Evolutionary conservation across 441 rosid genomes (phyloP).

Genomic region (Corymbia citriodora): DNA sequence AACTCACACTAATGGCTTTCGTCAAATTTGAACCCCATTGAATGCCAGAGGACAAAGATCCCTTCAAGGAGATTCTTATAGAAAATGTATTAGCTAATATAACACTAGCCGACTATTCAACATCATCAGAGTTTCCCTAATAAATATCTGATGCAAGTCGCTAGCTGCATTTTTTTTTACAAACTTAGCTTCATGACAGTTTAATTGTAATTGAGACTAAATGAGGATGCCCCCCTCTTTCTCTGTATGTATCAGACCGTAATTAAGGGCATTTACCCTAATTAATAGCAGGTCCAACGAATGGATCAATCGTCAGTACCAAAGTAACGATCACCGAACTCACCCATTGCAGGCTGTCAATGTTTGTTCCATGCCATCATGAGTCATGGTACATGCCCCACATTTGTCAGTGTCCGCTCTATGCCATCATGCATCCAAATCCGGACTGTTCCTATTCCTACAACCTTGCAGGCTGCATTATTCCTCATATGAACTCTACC

Average conservation of each 20-base stretch:
- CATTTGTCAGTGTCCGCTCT: too few relatives aligned
- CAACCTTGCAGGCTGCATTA: too few relatives aligned
- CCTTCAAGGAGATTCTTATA: neutral
- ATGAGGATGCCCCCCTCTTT: neutral
- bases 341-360: too few relatives aligned
- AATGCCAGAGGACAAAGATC: neutral
- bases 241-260: neutral
- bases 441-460: too few relatives aligned
- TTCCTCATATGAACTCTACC: too few relatives aligned
- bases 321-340: conserved; percentile 96
- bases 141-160: neutral
- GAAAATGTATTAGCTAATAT: neutral
- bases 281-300: neutral
- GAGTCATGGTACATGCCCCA: too few relatives aligned
- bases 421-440: too few relatives aligned
- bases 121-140: neutral
- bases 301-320: conserved; percentile 73
- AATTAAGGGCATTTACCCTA: neutral
- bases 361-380: too few relatives aligned
- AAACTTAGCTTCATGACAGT: neutral
- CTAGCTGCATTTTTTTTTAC: neutral
- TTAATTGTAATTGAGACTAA: neutral
- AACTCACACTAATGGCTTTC: neutral
- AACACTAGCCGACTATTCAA: neutral
- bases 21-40: neutral